Evolutionary conservation across 2,329 filamentous ascomycete genomes (phyloP), one percentile per base, ranked within the genome.

Genomic region (Pseudogymnoascus sp.): DNA sequence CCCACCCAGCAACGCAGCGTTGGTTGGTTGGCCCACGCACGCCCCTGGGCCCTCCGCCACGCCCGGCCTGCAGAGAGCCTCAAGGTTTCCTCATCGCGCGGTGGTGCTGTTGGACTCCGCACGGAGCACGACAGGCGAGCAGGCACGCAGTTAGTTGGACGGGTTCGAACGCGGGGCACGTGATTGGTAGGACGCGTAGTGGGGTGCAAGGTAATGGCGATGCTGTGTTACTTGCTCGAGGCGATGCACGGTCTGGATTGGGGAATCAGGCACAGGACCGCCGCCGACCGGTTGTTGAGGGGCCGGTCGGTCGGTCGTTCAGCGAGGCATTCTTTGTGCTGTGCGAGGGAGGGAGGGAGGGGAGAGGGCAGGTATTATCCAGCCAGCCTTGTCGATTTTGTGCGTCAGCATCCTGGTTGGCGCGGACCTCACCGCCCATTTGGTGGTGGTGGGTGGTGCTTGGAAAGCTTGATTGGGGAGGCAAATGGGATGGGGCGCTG

Each of bases 221-320:
- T 51, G 45, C 45, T 29, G 57, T 39, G 57, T 36, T 3, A 37
- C 36, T 16, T 14, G n/a, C 5, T 14, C 6, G 12, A 21, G 16
- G 31, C 26, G 16, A 16, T 34, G 31, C 57, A 39, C 14, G 57
- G 12, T 23, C 31, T 36, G 31, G 31, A 39, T 36, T 36, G 57
- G 36, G 36, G 57, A 60, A 60, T 36, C 31, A 60, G 57, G 36
- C 36, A 60, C 57, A 36, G 36, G n/a, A n/a, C n/a, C n/a, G n/a
- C 21, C 21, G 21, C 21, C 21, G 16, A 36, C 31, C 57, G 45
- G 18, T 26, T 23, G 42, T 47, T 23, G 57, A 21, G 16, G 21
- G 57, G 29, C 12, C 8, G 29, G 29, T 7, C 29, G 29, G 29
- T 10, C 29, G 8, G 29, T 26, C n/a, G 11, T 14, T 31, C 36